Evolutionary conservation across 257 asterid genomes (phyloP), one percentile per base, ranked within the genome.

Genomic region (Salvia miltiorrhiza): DNA sequence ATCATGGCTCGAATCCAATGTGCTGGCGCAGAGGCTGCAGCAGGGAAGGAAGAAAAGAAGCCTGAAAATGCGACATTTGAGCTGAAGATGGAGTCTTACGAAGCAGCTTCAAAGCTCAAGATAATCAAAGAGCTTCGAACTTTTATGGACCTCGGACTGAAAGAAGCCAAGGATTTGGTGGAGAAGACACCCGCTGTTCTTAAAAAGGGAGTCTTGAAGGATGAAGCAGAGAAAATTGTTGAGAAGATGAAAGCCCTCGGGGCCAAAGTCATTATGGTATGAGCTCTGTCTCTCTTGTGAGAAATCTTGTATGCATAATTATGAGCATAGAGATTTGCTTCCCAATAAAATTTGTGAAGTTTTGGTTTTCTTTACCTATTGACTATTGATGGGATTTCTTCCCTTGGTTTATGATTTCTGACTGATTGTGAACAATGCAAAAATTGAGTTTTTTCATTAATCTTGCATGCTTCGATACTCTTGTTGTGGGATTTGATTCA

Each of bases 51-150:
- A 75, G 87, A 85, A 72, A 77, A 77, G 80, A 86, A 85, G 65
- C 83, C 86, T 1, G 95, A 88, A 58, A 90, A 90, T 70, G 81
- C 90, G 9, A 86, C 81, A 14, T 90, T 88, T 78, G 96, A 88
- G 84, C 74, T 90, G 60, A 88, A 85, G 82, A 76, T 90, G 50
- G 95, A 88, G 32, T 85, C 96, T 1, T 90, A 53, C 66, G 97
- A 88, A 41, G 81, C 88, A 11, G 79, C 88, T 40, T 80, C 86
- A 14, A 90, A 90, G 79, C 85, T 90, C 33, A 90, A 88, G 89
- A 84, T 90, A 9, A 85, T 84, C 23, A 84, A 79, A 48, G 84
- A 77, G 79, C 72, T 82, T 28, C 73, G 84, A 9, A 78, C 69
- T 61, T 80, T 83, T 65, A 78, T 76, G 30, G 80, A 73, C 7